These are phyloP conservation scores for Cercophora sp. DNA, from an alignment of 495 filamentous ascomycete species.

Conservation along the genomic window DNA sequence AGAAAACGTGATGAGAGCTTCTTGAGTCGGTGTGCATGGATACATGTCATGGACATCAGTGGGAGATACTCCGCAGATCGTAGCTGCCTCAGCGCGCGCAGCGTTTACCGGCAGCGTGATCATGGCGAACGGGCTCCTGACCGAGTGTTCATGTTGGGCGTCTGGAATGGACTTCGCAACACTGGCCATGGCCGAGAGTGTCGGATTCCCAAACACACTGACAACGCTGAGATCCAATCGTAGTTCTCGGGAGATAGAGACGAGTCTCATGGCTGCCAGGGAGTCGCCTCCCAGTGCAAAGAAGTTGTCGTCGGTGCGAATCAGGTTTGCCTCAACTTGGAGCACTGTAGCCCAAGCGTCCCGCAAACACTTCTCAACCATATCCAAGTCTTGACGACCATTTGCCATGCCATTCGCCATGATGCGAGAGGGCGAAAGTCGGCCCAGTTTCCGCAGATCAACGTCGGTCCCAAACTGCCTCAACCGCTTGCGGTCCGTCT, in stretches of 20 bases:
- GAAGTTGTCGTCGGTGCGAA: conserved; percentile 25
- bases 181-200: conserved; percentile 43
- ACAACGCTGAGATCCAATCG: conserved; percentile 22
- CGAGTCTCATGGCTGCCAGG: conserved; percentile 44
- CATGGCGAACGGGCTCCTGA: conserved; percentile 24
- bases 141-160: conserved; percentile 22
- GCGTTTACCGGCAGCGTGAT: not conserved
- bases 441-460: conserved; percentile 10
- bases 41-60: not conserved
- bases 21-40: not conserved
- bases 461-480: conserved; percentile 19
- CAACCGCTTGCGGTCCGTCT: conserved; percentile 48
- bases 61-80: not conserved
- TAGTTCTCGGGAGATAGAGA: conserved; percentile 17
- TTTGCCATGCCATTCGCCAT: too few species aligned
- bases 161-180: conserved; percentile 34
- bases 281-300: conserved; percentile 31
- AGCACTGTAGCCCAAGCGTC: conserved; percentile 14
- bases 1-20: not conserved
- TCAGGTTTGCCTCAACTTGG: conserved; percentile 8
- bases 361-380: conserved; percentile 14
- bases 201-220: conserved; percentile 29
- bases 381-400: too few species aligned
- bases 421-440: not conserved
- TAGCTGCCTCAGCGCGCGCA: not conserved